Conservation (phyloP, 2,329 filamentous ascomycete species). For the Diaporthe sp. region DNA sequence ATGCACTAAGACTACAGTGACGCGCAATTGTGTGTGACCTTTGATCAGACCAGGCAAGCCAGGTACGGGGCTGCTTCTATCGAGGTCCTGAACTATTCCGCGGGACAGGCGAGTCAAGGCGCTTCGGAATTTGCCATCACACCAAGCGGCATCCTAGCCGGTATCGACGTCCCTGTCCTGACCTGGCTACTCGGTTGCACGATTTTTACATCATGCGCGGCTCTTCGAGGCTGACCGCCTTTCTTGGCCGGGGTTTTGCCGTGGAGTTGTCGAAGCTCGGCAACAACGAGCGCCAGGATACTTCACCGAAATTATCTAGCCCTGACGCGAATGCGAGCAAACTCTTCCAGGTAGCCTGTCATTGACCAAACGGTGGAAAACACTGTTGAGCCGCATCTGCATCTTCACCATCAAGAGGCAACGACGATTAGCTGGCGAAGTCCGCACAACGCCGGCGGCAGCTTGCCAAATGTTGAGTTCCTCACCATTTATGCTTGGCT, state of each 20-base stretch:
- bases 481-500: not conserved
- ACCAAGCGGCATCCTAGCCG: constrained; percentile 3
- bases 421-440: not conserved
- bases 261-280: constrained; percentile 23
- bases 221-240: constrained; percentile 34
- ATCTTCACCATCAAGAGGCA: not conserved
- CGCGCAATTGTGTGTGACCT: not conserved
- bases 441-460: not conserved
- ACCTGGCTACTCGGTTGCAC: constrained; percentile 26
- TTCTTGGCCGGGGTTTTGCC: constrained; percentile 34
- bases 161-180: constrained; percentile 10
- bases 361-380: not conserved
- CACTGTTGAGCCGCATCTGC: not conserved
- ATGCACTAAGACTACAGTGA: not conserved
- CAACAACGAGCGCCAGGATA: constrained; percentile 3
- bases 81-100: not conserved
- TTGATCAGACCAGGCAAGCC: not conserved
- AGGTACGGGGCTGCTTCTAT: not conserved
- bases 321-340: constrained; percentile 11
- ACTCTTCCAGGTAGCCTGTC: not conserved
- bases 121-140: constrained; percentile 15
- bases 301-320: constrained; percentile 10
- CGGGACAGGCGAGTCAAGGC: constrained; percentile 22
- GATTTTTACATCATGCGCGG: constrained; percentile 35
- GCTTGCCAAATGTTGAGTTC: not conserved